phyloP scores from a whole-genome alignment of 495 filamentous ascomycete species.

The Aspergillus avenaceus region DNA sequence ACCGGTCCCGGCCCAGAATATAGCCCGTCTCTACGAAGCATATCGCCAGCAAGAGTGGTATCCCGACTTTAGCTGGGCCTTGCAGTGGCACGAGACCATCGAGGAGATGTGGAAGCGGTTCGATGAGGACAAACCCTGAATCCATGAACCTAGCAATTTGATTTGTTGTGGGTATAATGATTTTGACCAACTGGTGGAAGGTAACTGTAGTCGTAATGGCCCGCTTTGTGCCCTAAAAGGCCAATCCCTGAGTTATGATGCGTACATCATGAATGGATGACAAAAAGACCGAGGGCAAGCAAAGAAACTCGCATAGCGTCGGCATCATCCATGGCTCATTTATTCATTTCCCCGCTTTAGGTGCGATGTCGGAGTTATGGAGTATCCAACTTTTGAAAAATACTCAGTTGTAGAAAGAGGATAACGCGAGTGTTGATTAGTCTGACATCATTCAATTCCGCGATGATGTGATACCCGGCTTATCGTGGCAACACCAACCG shows the following conservation, averaged over 20 bases:
- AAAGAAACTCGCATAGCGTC: too few species aligned
- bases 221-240: too few species aligned
- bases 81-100: constrained; percentile 1
- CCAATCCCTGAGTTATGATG: too few species aligned
- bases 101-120: constrained; percentile 6
- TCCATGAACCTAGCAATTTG: not conserved
- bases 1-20: constrained; percentile 4
- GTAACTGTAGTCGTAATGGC: too few species aligned
- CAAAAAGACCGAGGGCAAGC: too few species aligned
- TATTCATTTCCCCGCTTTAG: too few species aligned
- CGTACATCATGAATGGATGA: too few species aligned
- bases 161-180: not conserved
- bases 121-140: not conserved
- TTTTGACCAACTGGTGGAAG: too few species aligned
- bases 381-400: constrained; percentile 5
- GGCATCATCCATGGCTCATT: too few species aligned
- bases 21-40: constrained; percentile 2
- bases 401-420: not conserved
- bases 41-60: constrained; percentile 6
- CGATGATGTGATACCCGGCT: constrained; percentile 7
- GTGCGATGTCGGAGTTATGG: too few species aligned
- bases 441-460: constrained; percentile 2
- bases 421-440: not conserved
- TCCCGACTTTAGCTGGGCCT: constrained; percentile 2
- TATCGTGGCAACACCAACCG: not conserved